Base-by-base conservation (phyloP, 176 grass and related monocot species). In the Oryza brachyantha region DNA sequence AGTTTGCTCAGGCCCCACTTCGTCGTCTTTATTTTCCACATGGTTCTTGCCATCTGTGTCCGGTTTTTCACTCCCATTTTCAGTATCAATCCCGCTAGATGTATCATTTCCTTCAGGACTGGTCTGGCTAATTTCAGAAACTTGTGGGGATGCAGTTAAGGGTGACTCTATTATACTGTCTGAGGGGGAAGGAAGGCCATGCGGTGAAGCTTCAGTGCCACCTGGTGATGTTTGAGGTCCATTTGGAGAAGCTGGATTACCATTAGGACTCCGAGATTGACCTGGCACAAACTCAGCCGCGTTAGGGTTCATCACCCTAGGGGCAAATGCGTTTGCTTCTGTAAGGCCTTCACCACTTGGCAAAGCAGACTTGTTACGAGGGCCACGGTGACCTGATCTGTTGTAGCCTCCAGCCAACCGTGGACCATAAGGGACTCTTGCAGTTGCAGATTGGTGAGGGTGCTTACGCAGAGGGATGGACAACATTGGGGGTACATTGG, bases 381-480 rank as follows among this genome's bases (percentile, higher is more conserved):
- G 69, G n/a, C 70, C 85, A 62, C 95, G 76, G 38, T 98, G 85
- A 73, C 92, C 95, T 50, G 89, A 83, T 78, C 87, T 91, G 69
- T 97, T 97, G 85, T 92, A 94, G 25, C 92, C 95, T 28, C 95
- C 92, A 58, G 92, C 89, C 40, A 98, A 86, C 75, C 95, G 88
- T 74, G 95, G 95, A 71, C 95, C 95, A 29, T 98, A 98, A 83
- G 95, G 95, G 16, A 98, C 90, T 72, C 95, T 98, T 72, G 95
- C 73, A 8, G 95, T 98, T 61, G 95, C 95, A 88, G 92, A 98
- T 61, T 98, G 92, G 77, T 98, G 92, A 74, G 90, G 95, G 68
- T 94, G 92, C 80, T 94, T 98, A 76, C 92, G 91, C 21, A 94
- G 64, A 83, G 92, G 89, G 73, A 98, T 80, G 31, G 85, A 88